phyloP scores from a whole-genome alignment of 192 early-diverging fungal species.

The Coemansia sp. region DNA sequence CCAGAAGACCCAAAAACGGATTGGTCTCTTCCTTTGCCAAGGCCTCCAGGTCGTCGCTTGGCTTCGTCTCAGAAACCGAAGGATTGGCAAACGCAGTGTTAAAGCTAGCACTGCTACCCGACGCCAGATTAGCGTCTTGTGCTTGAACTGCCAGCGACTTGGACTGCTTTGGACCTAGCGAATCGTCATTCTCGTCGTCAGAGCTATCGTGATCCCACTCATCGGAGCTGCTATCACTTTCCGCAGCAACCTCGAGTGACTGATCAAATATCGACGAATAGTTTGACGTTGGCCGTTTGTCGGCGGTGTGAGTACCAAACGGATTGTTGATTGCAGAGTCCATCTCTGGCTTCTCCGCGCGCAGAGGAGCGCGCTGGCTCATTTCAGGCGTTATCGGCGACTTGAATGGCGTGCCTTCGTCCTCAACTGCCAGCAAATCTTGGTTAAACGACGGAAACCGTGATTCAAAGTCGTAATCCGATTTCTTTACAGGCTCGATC shows the following conservation, averaged over 20 bases:
- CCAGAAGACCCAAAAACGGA: constrained; percentile 37
- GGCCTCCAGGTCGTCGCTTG: constrained; percentile 5
- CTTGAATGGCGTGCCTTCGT: constrained; percentile 6
- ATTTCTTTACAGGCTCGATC: constrained; percentile 7
- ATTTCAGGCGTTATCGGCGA: constrained; percentile 15
- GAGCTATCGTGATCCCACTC: constrained; percentile 53
- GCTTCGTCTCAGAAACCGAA: not conserved
- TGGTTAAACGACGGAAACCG: not conserved
- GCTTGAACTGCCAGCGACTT: not conserved
- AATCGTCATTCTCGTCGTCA: constrained; percentile 26
- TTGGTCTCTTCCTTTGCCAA: constrained; percentile 34
- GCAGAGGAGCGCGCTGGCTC: constrained; percentile 9
- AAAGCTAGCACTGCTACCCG: constrained; percentile 37
- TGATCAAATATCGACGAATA: constrained; percentile 23
- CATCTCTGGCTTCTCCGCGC: not conserved
- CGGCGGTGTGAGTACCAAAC: constrained; percentile 11
- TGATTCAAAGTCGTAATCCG: not conserved
- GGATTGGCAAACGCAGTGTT: constrained; percentile 49
- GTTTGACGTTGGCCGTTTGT: not conserved
- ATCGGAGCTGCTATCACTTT: constrained; percentile 30
- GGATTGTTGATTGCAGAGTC: constrained; percentile 26
- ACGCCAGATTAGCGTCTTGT: constrained; percentile 6
- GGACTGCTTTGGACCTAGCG: not conserved
- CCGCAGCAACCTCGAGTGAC: constrained; percentile 23
- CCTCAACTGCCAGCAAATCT: not conserved